phyloP scores from a whole-genome alignment of 495 filamentous ascomycete genomes.

The Tuber magnatum region DNA sequence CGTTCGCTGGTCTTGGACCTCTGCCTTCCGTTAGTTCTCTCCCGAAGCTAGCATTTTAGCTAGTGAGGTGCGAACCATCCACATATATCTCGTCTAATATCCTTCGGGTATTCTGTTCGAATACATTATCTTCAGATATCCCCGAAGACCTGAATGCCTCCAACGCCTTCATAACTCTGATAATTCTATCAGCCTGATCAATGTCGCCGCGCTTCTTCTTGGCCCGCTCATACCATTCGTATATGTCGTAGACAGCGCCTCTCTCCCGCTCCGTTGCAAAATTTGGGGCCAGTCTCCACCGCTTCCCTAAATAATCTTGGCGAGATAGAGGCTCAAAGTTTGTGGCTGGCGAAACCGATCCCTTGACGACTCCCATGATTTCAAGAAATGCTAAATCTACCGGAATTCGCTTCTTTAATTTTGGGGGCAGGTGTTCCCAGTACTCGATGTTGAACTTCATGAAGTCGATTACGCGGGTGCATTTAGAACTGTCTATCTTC shows the following conservation, averaged over 20 bases:
- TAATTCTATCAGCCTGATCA: constrained; percentile 43
- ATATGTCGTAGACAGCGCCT: constrained; percentile 41
- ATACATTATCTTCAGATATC: constrained; percentile 36
- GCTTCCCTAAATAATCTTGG: constrained; percentile 37
- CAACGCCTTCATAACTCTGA: constrained; percentile 43
- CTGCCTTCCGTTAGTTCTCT: constrained; percentile 21
- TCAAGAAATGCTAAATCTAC: neutral
- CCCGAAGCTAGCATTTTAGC: neutral
- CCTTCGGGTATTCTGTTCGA: constrained; percentile 35
- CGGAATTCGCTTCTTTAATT: constrained; percentile 25
- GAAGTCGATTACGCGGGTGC: constrained; percentile 38
- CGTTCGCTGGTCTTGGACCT: constrained; percentile 46
- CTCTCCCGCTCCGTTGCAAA: constrained; percentile 39
- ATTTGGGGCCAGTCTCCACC: constrained; percentile 34
- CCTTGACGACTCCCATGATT: constrained; percentile 9
- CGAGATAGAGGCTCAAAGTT: constrained; percentile 35
- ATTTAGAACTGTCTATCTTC: neutral
- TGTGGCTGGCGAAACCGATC: constrained; percentile 32
- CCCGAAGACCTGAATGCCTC: constrained; percentile 8
- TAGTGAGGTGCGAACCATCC: constrained; percentile 39
- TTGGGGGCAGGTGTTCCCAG: constrained; percentile 40
- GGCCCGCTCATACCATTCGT: constrained; percentile 41
- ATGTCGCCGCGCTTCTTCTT: constrained; percentile 41
- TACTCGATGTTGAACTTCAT: constrained; percentile 43
- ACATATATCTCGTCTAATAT: constrained; percentile 46